phyloP scores from a whole-genome alignment of 441 rosid genomes.

The Erodium trifolium region DNA sequence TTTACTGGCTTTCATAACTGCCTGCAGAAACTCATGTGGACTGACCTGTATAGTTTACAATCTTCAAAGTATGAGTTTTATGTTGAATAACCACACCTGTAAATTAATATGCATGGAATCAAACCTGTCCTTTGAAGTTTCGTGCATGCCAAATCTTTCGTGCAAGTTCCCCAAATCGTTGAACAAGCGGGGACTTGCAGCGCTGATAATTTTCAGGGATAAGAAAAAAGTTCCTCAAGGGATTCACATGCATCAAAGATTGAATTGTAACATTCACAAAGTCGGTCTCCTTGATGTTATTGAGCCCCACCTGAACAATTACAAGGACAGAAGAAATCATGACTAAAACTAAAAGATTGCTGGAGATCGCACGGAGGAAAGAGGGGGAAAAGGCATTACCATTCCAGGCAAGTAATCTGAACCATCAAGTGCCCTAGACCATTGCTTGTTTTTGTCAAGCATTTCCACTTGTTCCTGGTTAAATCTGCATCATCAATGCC shows the following conservation, averaged over 20 bases:
- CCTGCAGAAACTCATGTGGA: slow-evolving; percentile 95
- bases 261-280: slow-evolving; percentile 96
- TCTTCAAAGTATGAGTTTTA: slow-evolving; percentile 13
- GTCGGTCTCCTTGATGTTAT: slow-evolving; percentile 90
- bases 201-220: slow-evolving; percentile 85
- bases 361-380: slow-evolving; percentile 2
- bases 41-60: slow-evolving; percentile 56
- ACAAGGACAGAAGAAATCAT: slow-evolving; percentile 11
- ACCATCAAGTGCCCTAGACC: slow-evolving; percentile 98
- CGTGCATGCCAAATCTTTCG: slow-evolving; percentile 94
- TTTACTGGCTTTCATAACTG: slow-evolving; percentile 89
- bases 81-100: slow-evolving; percentile 14
- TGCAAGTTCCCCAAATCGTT: slow-evolving; percentile 88
- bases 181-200: slow-evolving; percentile 79
- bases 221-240: slow-evolving; percentile 83
- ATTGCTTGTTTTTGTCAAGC: slow-evolving; percentile 72
- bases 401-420: slow-evolving; percentile 98
- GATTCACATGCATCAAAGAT: slow-evolving; percentile 91
- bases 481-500: slow-evolving; percentile 46
- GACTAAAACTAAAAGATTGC: slow-evolving; percentile 10
- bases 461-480: slow-evolving; percentile 65
- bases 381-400: slow-evolving; percentile 29
- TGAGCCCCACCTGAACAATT: slow-evolving; percentile 72
- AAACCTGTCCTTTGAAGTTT: slow-evolving; percentile 96
- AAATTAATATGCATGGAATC: slow-evolving; percentile 12